These are phyloP conservation scores for Gracilaria caudata DNA, from an alignment of 23 red algal genomes.

Conservation along the genomic window DNA sequence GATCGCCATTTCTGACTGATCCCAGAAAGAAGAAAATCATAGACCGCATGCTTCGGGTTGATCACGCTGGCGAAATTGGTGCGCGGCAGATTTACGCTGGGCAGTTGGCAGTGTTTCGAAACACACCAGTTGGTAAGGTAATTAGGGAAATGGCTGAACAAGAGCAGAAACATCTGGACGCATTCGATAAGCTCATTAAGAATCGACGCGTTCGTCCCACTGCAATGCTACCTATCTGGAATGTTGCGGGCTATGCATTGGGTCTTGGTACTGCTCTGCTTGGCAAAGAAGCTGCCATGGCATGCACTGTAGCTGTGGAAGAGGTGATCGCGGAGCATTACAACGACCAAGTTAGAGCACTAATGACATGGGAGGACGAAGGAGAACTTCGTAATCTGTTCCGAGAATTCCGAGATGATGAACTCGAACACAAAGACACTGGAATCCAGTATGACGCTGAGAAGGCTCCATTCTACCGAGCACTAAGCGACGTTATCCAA, in stretches of 20 bases:
- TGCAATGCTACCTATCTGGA: conserved; percentile 91
- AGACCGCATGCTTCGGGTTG: conserved; percentile 90
- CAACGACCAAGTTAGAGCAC: conserved; percentile 88
- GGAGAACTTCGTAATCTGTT: conserved; percentile 64
- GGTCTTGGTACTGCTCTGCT: conserved; percentile 87
- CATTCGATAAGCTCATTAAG: conserved; percentile 79
- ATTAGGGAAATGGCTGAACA: conserved; percentile 97
- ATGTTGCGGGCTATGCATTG: conserved; percentile 88
- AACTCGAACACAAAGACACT: conserved; percentile 98
- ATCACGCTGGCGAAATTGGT: conserved; percentile 97
- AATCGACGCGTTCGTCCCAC: conserved; percentile 92
- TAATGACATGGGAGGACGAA: conserved; percentile 81
- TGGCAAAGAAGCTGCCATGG: conserved; percentile 96
- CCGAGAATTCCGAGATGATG: conserved; percentile 95
- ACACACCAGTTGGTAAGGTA: conserved; percentile 79
- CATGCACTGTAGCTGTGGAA: conserved; percentile 99
- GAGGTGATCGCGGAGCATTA: conserved; percentile 98
- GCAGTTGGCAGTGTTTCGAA: conserved; percentile 86
- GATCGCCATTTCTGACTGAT: conserved; percentile 54
- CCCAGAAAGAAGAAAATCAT: conserved; percentile 66
- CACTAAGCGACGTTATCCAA: conserved; percentile 80
- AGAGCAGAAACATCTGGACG: conserved; percentile 82
- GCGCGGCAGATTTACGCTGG: conserved; percentile 97
- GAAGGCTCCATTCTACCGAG: conserved; percentile 73
- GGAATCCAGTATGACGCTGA: conserved; percentile 91